Percentiles rank a stretch among this genome's conserved stretches.
phyloP scores from a whole-genome alignment of 805 yeast genomes.

The Candida pseudofarinosa region DNA sequence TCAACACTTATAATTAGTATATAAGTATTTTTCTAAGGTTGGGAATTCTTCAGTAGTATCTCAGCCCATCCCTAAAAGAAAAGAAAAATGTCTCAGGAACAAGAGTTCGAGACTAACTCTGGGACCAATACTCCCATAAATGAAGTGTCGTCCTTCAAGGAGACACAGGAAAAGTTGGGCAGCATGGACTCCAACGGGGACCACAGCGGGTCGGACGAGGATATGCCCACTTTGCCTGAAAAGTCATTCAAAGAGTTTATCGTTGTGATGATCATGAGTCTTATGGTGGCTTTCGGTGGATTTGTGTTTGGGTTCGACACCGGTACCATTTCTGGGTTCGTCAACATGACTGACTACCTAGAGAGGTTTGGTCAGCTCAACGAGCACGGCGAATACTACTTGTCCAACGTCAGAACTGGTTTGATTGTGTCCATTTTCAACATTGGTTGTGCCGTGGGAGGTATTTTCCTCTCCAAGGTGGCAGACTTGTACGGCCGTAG shows the following conservation, averaged over 20 bases:
- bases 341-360: conserved; percentile 56
- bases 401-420: conserved; percentile 49
- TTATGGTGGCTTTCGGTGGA: conserved; percentile 71
- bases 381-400: conserved; percentile 35
- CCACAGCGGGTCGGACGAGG: neutral
- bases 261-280: conserved; percentile 39
- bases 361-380: conserved; percentile 47
- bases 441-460: conserved; percentile 72
- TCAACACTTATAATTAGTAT: too few species aligned
- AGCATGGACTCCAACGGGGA: neutral
- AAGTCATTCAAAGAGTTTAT: conserved; percentile 31
- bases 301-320: conserved; percentile 77
- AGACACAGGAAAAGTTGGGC: conserved; percentile 10
- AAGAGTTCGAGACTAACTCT: conserved; percentile 16
- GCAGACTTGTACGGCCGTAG: conserved; percentile 64
- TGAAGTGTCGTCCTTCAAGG: conserved; percentile 21
- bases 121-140: conserved; percentile 33
- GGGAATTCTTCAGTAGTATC: neutral
- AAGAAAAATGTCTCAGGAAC: conserved; percentile 1
- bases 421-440: conserved; percentile 56
- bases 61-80: too few species aligned
- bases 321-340: conserved; percentile 72
- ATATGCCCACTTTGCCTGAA: conserved; percentile 21
- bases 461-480: conserved; percentile 51
- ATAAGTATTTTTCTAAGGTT: neutral